A percentile compares a stretch with the other conserved stretches of the same genome.
phyloP scores from a whole-genome alignment of 2,329 filamentous ascomycete genomes.

The Colletotrichum gigasporum region DNA sequence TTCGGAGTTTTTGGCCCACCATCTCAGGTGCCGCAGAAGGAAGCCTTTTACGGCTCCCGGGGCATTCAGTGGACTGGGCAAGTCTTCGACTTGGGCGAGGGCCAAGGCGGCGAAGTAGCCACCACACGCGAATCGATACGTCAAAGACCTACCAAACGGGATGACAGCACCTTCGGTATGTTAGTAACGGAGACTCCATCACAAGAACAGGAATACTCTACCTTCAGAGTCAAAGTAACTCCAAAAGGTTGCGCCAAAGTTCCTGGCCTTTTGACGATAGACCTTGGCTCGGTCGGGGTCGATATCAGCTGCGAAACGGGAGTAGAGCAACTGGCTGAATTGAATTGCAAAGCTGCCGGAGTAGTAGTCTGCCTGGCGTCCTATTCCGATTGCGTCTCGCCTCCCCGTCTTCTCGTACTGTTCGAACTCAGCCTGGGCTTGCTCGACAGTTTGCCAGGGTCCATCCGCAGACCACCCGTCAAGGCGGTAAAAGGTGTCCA shows the following conservation, averaged over 20 bases:
- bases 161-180: slow-evolving; percentile 62
- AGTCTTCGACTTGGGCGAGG: slow-evolving; percentile 48
- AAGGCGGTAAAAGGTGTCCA: slow-evolving; percentile 55
- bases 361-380: slow-evolving; percentile 60
- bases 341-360: slow-evolving; percentile 64
- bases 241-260: slow-evolving; percentile 55
- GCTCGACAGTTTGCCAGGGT: slow-evolving; percentile 44
- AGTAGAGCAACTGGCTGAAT: slow-evolving; percentile 58
- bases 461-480: slow-evolving; percentile 61
- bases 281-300: slow-evolving; percentile 47
- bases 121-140: slow-evolving; percentile 60
- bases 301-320: slow-evolving; percentile 51
- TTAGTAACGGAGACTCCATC: no score
- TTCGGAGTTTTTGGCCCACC: slow-evolving; percentile 53
- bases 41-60: slow-evolving; percentile 57
- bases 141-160: slow-evolving; percentile 60
- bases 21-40: slow-evolving; percentile 57
- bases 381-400: slow-evolving; percentile 35
- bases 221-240: slow-evolving; percentile 57
- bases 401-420: slow-evolving; percentile 32
- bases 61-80: slow-evolving; percentile 47
- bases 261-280: slow-evolving; percentile 49
- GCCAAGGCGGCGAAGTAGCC: slow-evolving; percentile 58
- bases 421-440: slow-evolving; percentile 28
- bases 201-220: slow-evolving; percentile 31